These are phyloP conservation scores for Striga hermonthica DNA, from an alignment of 305 asterid species.

Conservation along the genomic window DNA sequence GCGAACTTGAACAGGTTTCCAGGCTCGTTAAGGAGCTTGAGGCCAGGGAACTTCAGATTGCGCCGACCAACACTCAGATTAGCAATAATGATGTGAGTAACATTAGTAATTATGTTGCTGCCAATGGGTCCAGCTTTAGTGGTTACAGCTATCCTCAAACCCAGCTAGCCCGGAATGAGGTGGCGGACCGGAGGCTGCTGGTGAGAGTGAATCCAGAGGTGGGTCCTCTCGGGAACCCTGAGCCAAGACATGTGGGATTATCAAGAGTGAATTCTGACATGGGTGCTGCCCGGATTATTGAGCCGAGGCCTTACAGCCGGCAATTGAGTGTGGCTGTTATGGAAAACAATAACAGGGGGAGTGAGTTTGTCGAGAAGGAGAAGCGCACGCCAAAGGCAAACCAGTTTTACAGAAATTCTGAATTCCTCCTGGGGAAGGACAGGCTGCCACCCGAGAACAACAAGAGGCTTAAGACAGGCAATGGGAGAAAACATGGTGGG, in stretches of 20 bases:
- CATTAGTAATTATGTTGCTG: slow-evolving; percentile 24
- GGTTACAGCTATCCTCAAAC: slow-evolving; percentile 31
- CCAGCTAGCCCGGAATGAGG: slow-evolving; percentile 28
- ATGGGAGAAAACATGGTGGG: slow-evolving; percentile 29
- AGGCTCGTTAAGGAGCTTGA: slow-evolving; percentile 39
- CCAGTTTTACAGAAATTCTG: slow-evolving; percentile 53
- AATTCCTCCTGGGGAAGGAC: slow-evolving; percentile 66
- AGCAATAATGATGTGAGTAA: slow-evolving; percentile 29
- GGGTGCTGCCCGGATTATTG: slow-evolving; percentile 38
- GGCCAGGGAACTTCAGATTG: slow-evolving; percentile 49
- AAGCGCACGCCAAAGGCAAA: slow-evolving; percentile 76
- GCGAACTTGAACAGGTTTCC: slow-evolving; percentile 57
- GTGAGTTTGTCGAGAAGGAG: slow-evolving; percentile 60
- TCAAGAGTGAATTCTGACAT: slow-evolving; percentile 47
- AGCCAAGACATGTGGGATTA: slow-evolving; percentile 32
- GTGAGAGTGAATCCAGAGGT: slow-evolving; percentile 48
- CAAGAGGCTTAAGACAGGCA: slow-evolving; percentile 45
- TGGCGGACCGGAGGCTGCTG: slow-evolving; percentile 39
- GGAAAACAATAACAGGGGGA: slow-evolving; percentile 40
- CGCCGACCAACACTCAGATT: slow-evolving; percentile 36
- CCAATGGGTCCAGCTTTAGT: slow-evolving; percentile 30
- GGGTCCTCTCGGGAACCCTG: slow-evolving; percentile 26
- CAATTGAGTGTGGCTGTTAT: slow-evolving; percentile 52
- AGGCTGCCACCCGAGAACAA: slow-evolving; percentile 55
- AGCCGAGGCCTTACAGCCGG: slow-evolving; percentile 39